Evolutionary conservation across 192 early-diverging fungal species (phyloP), one percentile per base, ranked within the genome.

Genomic region (Bifiguratus adelaidae): DNA sequence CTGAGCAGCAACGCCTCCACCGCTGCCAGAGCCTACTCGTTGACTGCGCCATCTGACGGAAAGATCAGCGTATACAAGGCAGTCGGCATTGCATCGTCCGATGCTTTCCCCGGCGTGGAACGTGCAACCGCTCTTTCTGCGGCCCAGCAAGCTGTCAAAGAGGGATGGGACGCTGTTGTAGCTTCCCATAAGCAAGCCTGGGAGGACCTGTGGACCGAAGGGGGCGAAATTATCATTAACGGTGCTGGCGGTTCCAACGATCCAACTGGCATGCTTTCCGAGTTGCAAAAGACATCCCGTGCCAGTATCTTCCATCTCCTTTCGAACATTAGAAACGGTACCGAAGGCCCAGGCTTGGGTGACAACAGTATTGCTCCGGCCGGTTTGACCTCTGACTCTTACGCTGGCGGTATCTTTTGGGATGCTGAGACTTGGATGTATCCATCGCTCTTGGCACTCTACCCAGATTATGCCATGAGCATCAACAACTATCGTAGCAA

Each of bases 381-480:
- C 28, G 59, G 59, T 16, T 32, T 61, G 11, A 61, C 52, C 7
- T 61, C 59, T 1, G 59, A 61, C 33, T 61, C 59, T 18, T 61
- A 61, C 15, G 59, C 52, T 7, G 59, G 35, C 26, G 59, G 59
- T 28, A 61, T 61, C 48, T 61, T 61, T 29, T 61, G 59, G 59
- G 59, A 61, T 55, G 59, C 59, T 3, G 59, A 61, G 4, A 61
- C 52, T 3, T 61, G 59, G 59, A 61, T 61, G 59, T 61, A 50
- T 21, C 59, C 59, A 1, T 48, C 47, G 37, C 48, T 61, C 0
- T 35, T 61, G 47, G 53, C 59, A 4, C 47, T 61, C 34, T 61
- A 55, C 40, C 59, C 59, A 16, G 36, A 49, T 18, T 61, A 61
- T 27, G 59, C 59, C 3, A 55, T 49, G 59, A 61, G 52, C 41